These are phyloP conservation scores for Paraconiothyrium brasiliense DNA, from an alignment of 2,329 filamentous ascomycete genomes.

Conservation along the genomic window DNA sequence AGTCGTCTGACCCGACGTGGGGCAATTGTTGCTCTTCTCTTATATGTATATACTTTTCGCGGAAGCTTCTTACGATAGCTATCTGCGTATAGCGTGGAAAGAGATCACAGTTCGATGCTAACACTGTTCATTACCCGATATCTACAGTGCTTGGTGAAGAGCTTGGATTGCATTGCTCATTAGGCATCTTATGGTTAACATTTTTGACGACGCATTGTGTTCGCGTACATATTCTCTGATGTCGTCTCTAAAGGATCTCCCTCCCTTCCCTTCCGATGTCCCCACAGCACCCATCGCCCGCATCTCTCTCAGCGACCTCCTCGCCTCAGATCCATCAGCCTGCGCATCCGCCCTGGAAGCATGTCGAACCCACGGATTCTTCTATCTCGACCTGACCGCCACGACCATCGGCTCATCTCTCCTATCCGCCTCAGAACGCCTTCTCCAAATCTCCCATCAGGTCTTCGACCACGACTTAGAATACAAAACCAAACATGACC, in stretches of 20 bases:
- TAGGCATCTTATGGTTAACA: neutral
- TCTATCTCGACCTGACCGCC: neutral
- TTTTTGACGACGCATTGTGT: neutral
- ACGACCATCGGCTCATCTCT: neutral
- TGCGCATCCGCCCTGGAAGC: neutral
- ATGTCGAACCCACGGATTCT: neutral
- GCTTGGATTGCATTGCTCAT: too few relatives aligned
- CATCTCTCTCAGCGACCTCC: neutral
- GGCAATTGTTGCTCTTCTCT: neutral
- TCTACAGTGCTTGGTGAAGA: too few relatives aligned
- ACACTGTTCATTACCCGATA: too few relatives aligned
- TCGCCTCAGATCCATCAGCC: neutral
- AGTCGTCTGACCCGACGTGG: neutral
- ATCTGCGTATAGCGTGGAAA: too few relatives aligned
- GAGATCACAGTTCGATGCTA: too few relatives aligned
- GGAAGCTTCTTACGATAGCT: neutral
- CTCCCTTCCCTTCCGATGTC: slow-evolving; percentile 1
- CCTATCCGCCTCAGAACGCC: neutral
- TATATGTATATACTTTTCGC: neutral
- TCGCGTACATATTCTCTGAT: neutral
- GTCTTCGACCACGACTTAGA: neutral
- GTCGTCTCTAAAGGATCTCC: neutral
- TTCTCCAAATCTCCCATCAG: neutral
- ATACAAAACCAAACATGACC: neutral
- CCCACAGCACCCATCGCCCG: neutral